Percentiles rank a stretch among this genome's conserved stretches.
Evolutionary conservation across 2,329 filamentous ascomycete species (phyloP).

Genomic region (Ophiostoma australiae): DNA sequence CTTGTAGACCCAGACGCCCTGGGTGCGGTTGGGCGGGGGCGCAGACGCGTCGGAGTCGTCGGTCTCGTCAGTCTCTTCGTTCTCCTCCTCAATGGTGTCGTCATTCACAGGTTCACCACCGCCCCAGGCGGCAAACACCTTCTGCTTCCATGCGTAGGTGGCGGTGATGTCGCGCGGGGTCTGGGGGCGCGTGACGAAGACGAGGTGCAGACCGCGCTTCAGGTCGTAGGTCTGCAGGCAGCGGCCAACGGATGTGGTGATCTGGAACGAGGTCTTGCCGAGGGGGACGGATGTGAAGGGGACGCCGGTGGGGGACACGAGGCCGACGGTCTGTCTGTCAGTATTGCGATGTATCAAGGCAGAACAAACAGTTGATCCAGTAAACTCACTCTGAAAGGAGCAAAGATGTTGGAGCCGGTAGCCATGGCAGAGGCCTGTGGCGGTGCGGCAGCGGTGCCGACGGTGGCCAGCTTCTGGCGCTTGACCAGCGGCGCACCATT

Average conservation of each 20-base stretch:
- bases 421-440: slow-evolving; percentile 40
- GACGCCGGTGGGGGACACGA: slow-evolving; percentile 84
- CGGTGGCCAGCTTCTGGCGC: slow-evolving; percentile 59
- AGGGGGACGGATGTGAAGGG: slow-evolving; percentile 86
- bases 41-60: background rate
- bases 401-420: slow-evolving; percentile 74
- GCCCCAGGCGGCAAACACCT: slow-evolving; percentile 86
- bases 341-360: background rate
- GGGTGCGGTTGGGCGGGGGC: slow-evolving; percentile 32
- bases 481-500: slow-evolving; percentile 64
- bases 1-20: slow-evolving; percentile 87
- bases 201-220: slow-evolving; percentile 79
- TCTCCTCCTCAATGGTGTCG: slow-evolving; percentile 14
- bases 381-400: slow-evolving; percentile 75
- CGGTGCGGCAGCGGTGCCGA: slow-evolving; percentile 33
- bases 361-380: background rate
- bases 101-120: slow-evolving; percentile 35
- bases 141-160: slow-evolving; percentile 79
- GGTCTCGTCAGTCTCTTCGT: background rate
- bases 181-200: slow-evolving; percentile 89
- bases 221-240: slow-evolving; percentile 95
- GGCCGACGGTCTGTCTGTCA: slow-evolving; percentile 69
- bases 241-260: slow-evolving; percentile 88
- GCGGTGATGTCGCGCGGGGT: slow-evolving; percentile 83
- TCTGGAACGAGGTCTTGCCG: slow-evolving; percentile 92